Evolutionary conservation across 177 flowering plant species (phyloP).

Genomic region (Vitis hybrid): DNA sequence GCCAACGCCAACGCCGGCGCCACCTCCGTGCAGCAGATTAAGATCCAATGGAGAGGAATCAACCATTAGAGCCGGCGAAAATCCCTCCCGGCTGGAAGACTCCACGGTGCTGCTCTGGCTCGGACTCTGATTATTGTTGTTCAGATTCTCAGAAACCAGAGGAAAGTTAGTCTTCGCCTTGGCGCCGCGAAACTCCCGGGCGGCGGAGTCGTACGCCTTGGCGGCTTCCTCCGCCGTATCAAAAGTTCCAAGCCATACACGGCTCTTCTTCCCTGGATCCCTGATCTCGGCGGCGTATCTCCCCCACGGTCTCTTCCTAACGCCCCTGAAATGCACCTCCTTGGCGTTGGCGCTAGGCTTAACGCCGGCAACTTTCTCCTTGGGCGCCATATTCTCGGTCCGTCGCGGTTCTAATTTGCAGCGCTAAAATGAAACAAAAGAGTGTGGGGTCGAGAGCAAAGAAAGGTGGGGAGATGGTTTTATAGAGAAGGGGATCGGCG

Average conservation of each 20-base stretch:
- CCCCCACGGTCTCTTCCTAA: conserved; percentile 89
- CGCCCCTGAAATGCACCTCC: conserved; percentile 78
- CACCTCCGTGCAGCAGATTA: conserved; percentile 26
- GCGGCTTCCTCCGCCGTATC: conserved; percentile 97
- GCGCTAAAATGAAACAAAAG: no score
- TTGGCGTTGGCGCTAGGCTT: conserved; percentile 14
- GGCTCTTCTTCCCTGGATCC: conserved; percentile 84
- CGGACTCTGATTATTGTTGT: conserved; percentile 34
- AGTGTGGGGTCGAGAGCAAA: neutral
- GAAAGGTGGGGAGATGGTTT: conserved; percentile 9
- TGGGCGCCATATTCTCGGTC: conserved; percentile 43
- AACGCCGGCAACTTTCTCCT: conserved; percentile 18
- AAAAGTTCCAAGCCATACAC: conserved; percentile 89
- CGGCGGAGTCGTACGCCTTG: conserved; percentile 81
- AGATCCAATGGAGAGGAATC: conserved; percentile 44
- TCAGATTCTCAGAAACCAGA: conserved; percentile 13
- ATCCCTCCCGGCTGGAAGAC: conserved; percentile 43
- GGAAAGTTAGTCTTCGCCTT: conserved; percentile 89
- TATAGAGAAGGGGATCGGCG: conserved; percentile 20
- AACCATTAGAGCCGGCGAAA: conserved; percentile 21
- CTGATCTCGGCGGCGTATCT: conserved; percentile 91
- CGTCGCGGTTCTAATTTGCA: no score
- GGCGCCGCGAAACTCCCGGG: conserved; percentile 76
- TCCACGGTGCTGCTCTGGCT: conserved; percentile 77
- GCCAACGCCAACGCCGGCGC: conserved; percentile 3